Conservation (phyloP, 805 yeast genomes). For the Metschnikowia colocasiae region DNA sequence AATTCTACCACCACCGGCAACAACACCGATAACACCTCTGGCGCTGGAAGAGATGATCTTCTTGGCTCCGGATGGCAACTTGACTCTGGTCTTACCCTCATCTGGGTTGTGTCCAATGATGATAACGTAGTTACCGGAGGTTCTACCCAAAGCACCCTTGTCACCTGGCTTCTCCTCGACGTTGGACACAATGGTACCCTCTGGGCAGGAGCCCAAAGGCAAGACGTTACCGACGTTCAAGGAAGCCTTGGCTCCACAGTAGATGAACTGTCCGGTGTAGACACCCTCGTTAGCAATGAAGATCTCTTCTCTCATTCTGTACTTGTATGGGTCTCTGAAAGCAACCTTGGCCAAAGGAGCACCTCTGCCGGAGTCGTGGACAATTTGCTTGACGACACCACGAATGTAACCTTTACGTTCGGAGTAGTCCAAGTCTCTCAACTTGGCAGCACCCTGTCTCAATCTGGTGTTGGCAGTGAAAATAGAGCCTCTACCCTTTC, state of each 20-base stretch:
- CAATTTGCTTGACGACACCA: slow-evolving; percentile 97
- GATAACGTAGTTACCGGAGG: slow-evolving; percentile 99
- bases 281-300: slow-evolving; percentile 99
- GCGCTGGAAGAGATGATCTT: slow-evolving; percentile 92
- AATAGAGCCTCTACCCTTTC: slow-evolving; percentile 99
- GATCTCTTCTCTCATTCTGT: slow-evolving; percentile 96
- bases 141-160: slow-evolving; percentile 99
- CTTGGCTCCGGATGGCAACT: slow-evolving; percentile 99
- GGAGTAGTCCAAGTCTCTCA: slow-evolving; percentile 97
- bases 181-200: slow-evolving; percentile 98
- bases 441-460: slow-evolving; percentile 99
- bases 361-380: slow-evolving; percentile 99
- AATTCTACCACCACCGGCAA: slow-evolving; percentile 99
- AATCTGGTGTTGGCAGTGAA: slow-evolving; percentile 99
- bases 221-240: slow-evolving; percentile 99
- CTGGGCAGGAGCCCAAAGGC: slow-evolving; percentile 98
- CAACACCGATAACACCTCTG: slow-evolving; percentile 99
- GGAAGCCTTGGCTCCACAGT: slow-evolving; percentile 99
- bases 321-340: slow-evolving; percentile 99
- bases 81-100: slow-evolving; percentile 98
- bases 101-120: slow-evolving; percentile 99
- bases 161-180: slow-evolving; percentile 99
- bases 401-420: slow-evolving; percentile 99
- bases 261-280: slow-evolving; percentile 98
- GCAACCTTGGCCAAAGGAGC: slow-evolving; percentile 74